These are phyloP conservation scores for Candolleomyces efflorescens DNA, from an alignment of 768 basidiomycete genomes.

Conservation along the genomic window DNA sequence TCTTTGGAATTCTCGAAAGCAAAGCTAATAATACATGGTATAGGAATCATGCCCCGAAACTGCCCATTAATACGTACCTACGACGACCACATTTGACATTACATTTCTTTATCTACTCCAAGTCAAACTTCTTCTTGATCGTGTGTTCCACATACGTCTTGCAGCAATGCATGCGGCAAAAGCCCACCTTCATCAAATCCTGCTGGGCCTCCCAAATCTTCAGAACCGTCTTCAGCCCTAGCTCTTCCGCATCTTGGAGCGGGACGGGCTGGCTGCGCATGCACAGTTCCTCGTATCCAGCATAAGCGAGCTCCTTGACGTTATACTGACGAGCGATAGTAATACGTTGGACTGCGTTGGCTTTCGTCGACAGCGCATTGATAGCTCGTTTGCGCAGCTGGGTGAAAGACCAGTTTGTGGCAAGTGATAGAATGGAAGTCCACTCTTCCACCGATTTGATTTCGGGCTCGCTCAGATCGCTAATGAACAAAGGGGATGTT, in stretches of 20 bases:
- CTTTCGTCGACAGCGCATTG: constrained; percentile 11
- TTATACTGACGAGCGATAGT: constrained; percentile 18
- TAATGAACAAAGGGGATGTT: neutral
- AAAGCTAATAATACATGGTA: no score
- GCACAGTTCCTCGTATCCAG: constrained; percentile 26
- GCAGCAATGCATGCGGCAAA: neutral
- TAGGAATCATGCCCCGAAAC: no score
- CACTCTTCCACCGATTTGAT: constrained; percentile 19
- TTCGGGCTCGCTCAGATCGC: constrained; percentile 11
- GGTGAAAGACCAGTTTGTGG: constrained; percentile 23
- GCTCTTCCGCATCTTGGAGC: constrained; percentile 8
- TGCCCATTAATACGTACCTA: no score
- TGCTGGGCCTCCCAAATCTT: constrained; percentile 11
- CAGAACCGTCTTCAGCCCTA: constrained; percentile 13
- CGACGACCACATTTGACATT: no score
- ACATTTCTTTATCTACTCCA: neutral
- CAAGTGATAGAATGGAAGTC: constrained; percentile 24
- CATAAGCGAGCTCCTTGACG: constrained; percentile 22
- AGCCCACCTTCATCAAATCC: neutral
- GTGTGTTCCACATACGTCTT: neutral
- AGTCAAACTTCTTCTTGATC: neutral
- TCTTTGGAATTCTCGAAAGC: no score
- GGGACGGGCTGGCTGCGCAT: constrained; percentile 14
- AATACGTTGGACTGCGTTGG: constrained; percentile 18
- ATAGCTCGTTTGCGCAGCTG: constrained; percentile 22